phyloP scores from a whole-genome alignment of 192 early-diverging fungal genomes.

The Chytriomyces sp. region DNA sequence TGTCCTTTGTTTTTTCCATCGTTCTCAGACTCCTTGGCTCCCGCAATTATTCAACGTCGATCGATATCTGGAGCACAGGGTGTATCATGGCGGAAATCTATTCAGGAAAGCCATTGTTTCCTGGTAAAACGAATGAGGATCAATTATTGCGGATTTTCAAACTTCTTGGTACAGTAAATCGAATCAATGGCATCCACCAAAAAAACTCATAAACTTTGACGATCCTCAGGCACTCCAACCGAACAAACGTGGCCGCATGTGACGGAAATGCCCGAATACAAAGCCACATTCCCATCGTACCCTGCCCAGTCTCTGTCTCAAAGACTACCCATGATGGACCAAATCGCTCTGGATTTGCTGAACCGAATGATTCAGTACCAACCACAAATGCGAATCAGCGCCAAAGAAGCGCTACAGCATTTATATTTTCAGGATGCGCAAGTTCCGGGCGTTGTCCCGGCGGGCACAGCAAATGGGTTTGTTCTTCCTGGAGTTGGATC shows the following conservation, averaged over 20 bases:
- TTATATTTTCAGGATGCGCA: slow-evolving; percentile 68
- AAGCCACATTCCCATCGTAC: slow-evolving; percentile 75
- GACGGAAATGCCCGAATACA: slow-evolving; percentile 87
- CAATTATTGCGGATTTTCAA: slow-evolving; percentile 94
- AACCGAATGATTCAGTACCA: slow-evolving; percentile 75
- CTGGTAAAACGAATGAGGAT: slow-evolving; percentile 88
- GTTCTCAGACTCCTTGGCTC: slow-evolving; percentile 76
- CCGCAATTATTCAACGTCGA: slow-evolving; percentile 90
- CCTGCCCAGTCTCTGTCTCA: slow-evolving; percentile 70
- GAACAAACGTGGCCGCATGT: slow-evolving; percentile 83
- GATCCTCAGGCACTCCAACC: slow-evolving; percentile 60
- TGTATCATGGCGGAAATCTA: slow-evolving; percentile 93
- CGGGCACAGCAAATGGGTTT: neutral
- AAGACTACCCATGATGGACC: slow-evolving; percentile 82
- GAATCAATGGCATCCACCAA: too few relatives aligned
- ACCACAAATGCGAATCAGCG: slow-evolving; percentile 78
- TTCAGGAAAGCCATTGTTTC: slow-evolving; percentile 89
- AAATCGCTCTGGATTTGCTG: slow-evolving; percentile 75
- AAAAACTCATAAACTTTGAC: slow-evolving; percentile 36
- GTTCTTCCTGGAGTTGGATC: neutral
- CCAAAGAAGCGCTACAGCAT: slow-evolving; percentile 73
- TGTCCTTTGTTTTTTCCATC: neutral
- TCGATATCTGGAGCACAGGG: slow-evolving; percentile 97
- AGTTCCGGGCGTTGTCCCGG: neutral
- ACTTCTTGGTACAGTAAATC: slow-evolving; percentile 57